Percentiles rank a stretch among this genome's conserved stretches.
These are phyloP conservation scores for Leucosporidium scottii DNA, from an alignment of 768 basidiomycete genomes.

Conservation along the genomic window DNA sequence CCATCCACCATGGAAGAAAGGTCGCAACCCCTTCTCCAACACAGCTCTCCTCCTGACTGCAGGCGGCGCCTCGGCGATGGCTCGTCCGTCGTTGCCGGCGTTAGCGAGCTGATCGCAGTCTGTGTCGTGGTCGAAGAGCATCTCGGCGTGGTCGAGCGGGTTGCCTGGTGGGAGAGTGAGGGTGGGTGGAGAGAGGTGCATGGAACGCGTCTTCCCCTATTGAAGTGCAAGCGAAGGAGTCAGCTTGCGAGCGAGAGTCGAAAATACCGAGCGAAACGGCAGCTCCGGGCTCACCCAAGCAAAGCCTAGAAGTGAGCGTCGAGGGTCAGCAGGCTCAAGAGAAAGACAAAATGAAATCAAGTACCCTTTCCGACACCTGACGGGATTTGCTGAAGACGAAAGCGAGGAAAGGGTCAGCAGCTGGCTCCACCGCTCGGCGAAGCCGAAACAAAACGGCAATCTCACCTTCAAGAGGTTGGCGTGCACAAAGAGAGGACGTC, in stretches of 20 bases:
- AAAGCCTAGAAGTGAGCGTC: too few relatives aligned
- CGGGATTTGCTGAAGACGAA: slow-evolving; percentile 9
- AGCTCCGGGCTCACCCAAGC: not conserved
- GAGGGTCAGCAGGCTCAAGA: too few relatives aligned
- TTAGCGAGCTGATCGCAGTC: slow-evolving; percentile 39
- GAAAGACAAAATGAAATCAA: too few relatives aligned
- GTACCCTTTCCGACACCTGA: slow-evolving; percentile 36
- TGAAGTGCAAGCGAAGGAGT: not conserved
- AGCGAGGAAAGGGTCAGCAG: not conserved
- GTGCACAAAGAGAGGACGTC: slow-evolving; percentile 39
- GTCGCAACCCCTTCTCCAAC: slow-evolving; percentile 37
- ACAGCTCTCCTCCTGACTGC: slow-evolving; percentile 33
- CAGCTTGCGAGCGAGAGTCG: not conserved
- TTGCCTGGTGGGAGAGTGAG: too few relatives aligned
- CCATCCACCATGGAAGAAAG: slow-evolving; percentile 35
- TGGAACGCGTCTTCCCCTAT: not conserved
- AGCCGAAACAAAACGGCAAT: not conserved
- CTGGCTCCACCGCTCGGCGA: not conserved
- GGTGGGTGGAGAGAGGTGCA: too few relatives aligned
- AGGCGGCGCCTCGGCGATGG: slow-evolving; percentile 18
- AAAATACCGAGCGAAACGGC: too few relatives aligned
- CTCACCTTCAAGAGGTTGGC: slow-evolving; percentile 43
- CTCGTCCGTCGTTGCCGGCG: slow-evolving; percentile 34
- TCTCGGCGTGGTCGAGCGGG: slow-evolving; percentile 9
- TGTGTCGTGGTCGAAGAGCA: slow-evolving; percentile 19